Evolutionary conservation across 169 alveolate genomes (phyloP).

Genomic region (Cyclospora cayetanensis): DNA sequence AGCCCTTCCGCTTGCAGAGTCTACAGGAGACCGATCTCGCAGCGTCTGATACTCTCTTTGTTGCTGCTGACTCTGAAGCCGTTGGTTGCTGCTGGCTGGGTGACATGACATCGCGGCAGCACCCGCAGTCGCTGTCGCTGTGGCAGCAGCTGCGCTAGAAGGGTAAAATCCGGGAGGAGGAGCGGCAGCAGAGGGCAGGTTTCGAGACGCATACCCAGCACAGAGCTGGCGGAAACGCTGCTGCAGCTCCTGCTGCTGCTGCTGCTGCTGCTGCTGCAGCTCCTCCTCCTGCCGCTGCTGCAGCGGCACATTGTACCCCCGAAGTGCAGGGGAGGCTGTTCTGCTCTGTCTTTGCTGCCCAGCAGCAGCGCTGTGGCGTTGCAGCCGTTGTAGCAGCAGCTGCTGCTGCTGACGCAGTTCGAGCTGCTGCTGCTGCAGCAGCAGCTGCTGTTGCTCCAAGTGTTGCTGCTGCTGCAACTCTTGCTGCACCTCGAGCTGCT

Average conservation of each 20-base stretch:
- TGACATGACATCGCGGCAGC: neutral
- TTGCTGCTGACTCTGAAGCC: neutral
- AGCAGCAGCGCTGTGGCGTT: neutral
- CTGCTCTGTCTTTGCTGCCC: too few relatives aligned
- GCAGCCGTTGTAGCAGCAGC: neutral
- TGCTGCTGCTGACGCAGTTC: neutral
- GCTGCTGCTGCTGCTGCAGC: neutral
- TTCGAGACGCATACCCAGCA: neutral
- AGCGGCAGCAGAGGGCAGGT: neutral
- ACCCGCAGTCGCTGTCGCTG: neutral
- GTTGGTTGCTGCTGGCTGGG: neutral
- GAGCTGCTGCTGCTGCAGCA: neutral
- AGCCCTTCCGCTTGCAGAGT: neutral
- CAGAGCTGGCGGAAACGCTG: neutral
- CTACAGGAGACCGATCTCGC: neutral
- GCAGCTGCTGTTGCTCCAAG: neutral
- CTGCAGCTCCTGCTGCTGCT: neutral
- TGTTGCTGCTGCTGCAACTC: neutral
- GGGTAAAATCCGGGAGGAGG: neutral
- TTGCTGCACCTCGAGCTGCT: neutral
- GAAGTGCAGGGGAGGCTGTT: neutral
- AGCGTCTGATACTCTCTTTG: neutral
- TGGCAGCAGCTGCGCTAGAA: neutral
- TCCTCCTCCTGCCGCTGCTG: neutral
- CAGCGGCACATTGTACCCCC: neutral